Evolutionary conservation across 73 alveolate genomes (phyloP), one percentile per base, ranked within the genome.

Genomic region (Paraurostyla sp.): DNA sequence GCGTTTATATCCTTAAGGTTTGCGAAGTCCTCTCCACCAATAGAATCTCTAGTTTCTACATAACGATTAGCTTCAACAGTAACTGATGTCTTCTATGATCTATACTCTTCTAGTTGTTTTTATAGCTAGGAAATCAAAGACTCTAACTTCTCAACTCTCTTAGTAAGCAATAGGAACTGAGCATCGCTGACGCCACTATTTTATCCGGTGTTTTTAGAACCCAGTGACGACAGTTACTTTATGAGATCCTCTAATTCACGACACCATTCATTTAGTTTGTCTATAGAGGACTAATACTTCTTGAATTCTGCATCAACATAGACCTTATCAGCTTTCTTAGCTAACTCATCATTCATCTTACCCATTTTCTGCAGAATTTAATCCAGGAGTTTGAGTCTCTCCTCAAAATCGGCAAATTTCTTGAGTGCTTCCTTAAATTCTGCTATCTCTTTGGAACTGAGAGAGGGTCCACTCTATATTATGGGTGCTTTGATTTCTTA

Each of bases 1-100:
- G 83, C 92, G 50, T 93, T 95, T 23, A 97, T 80, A 80, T 90
- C 97, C 52, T 80, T 80, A 16, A 92, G 7, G 0, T 29, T 0
- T 0, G 83, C 43, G 13, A 23, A 57, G n/a, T 85, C 93, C 27
- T 43, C 51, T 3, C 73, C 73, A 13, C 22, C 9, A 56, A 16
- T 13, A 32, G 9, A n/a, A 56, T 15, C 33, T 9, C 22, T 56
- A 13, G 32, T 16, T 16, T 16, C 38, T 9, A 56, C 73, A 56
- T 56, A 9, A 16, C 15, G 50, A 25, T 50, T 75, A 49, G 20
- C n/a, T 4, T 7, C 4, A 25, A 23, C 60, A 15, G 75, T 6
- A n/a, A n/a, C n/a, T n/a, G n/a, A n/a, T n/a, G 65, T 43, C 23
- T 69, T 41, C 3, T 33, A 46, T 4, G 71, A n/a, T 22, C n/a